phyloP scores from a whole-genome alignment of 2,329 filamentous ascomycete species.

The Fonsecaea multimorphosa region DNA sequence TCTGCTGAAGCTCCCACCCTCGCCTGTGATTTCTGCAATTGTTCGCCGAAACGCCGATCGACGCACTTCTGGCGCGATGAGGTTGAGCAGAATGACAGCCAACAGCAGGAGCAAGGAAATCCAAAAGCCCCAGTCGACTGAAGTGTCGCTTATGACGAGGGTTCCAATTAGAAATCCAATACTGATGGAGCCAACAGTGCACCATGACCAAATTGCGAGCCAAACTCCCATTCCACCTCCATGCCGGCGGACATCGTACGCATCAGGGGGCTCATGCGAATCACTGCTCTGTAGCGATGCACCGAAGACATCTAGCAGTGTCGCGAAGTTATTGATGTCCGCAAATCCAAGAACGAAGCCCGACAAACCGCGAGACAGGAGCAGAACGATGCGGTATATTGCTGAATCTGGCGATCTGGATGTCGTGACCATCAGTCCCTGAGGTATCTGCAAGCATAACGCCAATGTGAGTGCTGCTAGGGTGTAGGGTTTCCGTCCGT shows the following conservation, averaged over 20 bases:
- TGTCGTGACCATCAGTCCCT: slow-evolving; percentile 69
- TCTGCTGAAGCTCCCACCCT: slow-evolving; percentile 44
- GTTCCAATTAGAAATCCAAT: slow-evolving; percentile 76
- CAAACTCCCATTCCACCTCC: slow-evolving; percentile 81
- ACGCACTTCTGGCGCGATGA: slow-evolving; percentile 73
- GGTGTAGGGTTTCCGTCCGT: slow-evolving; percentile 80
- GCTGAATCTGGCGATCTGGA: slow-evolving; percentile 62
- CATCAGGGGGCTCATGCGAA: slow-evolving; percentile 72
- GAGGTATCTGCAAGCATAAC: slow-evolving; percentile 76
- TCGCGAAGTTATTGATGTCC: slow-evolving; percentile 76
- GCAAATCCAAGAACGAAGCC: slow-evolving; percentile 74
- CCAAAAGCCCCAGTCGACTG: slow-evolving; percentile 78
- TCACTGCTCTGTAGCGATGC: slow-evolving; percentile 74
- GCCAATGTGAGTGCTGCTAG: slow-evolving; percentile 70
- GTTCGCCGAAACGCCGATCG: slow-evolving; percentile 72
- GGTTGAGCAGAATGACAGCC: slow-evolving; percentile 70
- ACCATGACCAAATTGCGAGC: slow-evolving; percentile 80
- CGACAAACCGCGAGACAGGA: slow-evolving; percentile 69
- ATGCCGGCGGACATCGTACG: slow-evolving; percentile 72
- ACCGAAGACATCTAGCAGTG: slow-evolving; percentile 76
- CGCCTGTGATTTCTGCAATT: slow-evolving; percentile 64
- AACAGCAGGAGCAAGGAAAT: slow-evolving; percentile 72
- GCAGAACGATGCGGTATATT: slow-evolving; percentile 65
- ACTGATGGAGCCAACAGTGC: slow-evolving; percentile 73
- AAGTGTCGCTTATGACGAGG: slow-evolving; percentile 67